Evolutionary conservation across 2,329 filamentous ascomycete genomes (phyloP).

Genomic region (Xenoacremonium recifei): DNA sequence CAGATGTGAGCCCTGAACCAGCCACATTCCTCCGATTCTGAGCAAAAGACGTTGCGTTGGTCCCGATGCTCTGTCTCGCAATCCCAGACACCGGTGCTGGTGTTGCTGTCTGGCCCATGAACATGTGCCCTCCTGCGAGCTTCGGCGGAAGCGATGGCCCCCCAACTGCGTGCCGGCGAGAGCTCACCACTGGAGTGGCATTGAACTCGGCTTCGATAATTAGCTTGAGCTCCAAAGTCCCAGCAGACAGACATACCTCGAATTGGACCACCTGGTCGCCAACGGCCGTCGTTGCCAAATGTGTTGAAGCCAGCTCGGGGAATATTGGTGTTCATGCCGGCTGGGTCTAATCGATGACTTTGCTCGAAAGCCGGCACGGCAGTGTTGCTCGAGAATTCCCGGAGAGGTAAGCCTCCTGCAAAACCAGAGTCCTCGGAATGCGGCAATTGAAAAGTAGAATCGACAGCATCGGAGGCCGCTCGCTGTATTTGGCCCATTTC

Average conservation of each 20-base stretch:
- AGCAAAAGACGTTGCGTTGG: slow-evolving; percentile 16
- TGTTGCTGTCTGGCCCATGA: slow-evolving; percentile 7
- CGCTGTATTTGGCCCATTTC: slow-evolving; percentile 55
- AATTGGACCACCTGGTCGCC: slow-evolving; percentile 11
- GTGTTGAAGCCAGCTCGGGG: slow-evolving; percentile 10
- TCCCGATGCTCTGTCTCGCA: slow-evolving; percentile 5
- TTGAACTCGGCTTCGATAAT: slow-evolving; percentile 12
- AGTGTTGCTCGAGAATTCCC: slow-evolving; percentile 2
- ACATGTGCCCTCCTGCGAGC: slow-evolving; percentile 6
- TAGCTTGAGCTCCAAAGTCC: slow-evolving; percentile 1
- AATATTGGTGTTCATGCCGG: slow-evolving; percentile 13
- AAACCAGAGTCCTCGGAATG: slow-evolving; percentile 11
- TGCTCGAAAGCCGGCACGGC: slow-evolving; percentile 9
- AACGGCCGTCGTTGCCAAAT: slow-evolving; percentile 13
- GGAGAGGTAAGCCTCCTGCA: slow-evolving; percentile 1
- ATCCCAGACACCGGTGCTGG: slow-evolving; percentile 8
- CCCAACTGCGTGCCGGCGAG: slow-evolving; percentile 10
- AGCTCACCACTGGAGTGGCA: slow-evolving; percentile 5
- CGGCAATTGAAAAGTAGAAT: slow-evolving; percentile 22
- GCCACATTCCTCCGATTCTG: slow-evolving; percentile 18
- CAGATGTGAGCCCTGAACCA: slow-evolving; percentile 30
- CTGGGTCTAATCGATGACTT: slow-evolving; percentile 15
- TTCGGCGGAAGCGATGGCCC: slow-evolving; percentile 5
- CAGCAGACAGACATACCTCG: slow-evolving; percentile 10
- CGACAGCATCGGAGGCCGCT: slow-evolving; percentile 48